Evolutionary conservation across 306 rosid genomes (phyloP).

Genomic region (Albizia julibrissin): DNA sequence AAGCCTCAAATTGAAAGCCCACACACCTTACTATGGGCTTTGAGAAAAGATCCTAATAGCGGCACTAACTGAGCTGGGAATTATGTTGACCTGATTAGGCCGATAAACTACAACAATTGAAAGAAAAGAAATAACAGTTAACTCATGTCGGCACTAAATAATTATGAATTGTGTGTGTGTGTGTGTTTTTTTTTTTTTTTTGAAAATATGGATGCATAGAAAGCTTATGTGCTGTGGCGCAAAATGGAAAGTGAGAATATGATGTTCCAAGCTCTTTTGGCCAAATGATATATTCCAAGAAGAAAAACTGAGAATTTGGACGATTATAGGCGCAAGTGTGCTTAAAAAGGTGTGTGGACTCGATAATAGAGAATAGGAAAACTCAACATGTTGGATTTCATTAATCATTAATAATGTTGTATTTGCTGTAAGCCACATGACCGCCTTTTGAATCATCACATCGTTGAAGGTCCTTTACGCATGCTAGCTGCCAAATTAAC

Average conservation of each 20-base stretch:
- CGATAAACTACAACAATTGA: neutral
- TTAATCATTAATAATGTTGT: neutral
- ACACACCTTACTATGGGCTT: neutral
- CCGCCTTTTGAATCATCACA: neutral
- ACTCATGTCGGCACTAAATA: no score
- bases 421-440: conserved; percentile 32
- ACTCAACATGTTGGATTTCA: neutral
- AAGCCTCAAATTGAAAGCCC: neutral
- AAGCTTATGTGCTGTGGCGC: neutral
- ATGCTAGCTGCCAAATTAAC: neutral
- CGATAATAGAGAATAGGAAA: neutral
- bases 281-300: neutral
- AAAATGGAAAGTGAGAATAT: neutral
- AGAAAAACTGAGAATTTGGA: neutral
- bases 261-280: neutral
- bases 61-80: neutral
- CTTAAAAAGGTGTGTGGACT: neutral
- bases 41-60: neutral
- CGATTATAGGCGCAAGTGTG: conserved; percentile 9
- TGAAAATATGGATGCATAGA: neutral
- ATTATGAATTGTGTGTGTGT: no score
- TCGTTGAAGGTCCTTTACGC: conserved; percentile 6
- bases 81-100: neutral
- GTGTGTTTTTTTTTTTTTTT: no score
- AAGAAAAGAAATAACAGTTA: no score